Conservation (phyloP, 2,329 filamentous ascomycete genomes). For the Teratosphaeria destructans region DNA sequence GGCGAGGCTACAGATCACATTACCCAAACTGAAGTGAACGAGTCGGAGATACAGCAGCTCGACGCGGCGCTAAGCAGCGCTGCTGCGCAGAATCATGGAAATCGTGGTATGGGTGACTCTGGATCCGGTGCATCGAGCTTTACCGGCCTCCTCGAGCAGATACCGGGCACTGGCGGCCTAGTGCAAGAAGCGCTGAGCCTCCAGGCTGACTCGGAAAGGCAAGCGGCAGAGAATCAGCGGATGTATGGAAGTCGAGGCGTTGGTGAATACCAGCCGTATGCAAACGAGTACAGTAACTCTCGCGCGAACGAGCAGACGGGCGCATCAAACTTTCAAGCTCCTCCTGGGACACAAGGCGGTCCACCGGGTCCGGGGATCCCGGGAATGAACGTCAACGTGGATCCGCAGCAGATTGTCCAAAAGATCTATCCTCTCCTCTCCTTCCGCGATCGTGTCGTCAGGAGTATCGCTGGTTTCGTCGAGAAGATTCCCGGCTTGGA, state of each 20-base stretch:
- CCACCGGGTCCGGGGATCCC: constrained; percentile 45
- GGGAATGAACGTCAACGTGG: constrained; percentile 68
- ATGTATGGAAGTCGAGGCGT: constrained; percentile 6
- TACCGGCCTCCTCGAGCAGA: constrained; percentile 60
- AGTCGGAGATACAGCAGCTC: constrained; percentile 38
- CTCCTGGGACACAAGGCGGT: constrained; percentile 29
- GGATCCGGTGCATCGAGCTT: constrained; percentile 35
- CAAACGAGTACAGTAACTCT: constrained; percentile 19
- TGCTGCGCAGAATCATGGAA: constrained; percentile 15
- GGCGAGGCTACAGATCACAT: constrained; percentile 41
- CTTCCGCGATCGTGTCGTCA: constrained; percentile 90
- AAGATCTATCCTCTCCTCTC: constrained; percentile 90
- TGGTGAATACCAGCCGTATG: constrained; percentile 12
- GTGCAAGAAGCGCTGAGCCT: constrained; percentile 37
- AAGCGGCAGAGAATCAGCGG: constrained; percentile 31
- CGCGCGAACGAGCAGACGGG: constrained; percentile 19
- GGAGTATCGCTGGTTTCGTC: constrained; percentile 72
- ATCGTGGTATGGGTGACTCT: constrained; percentile 20
- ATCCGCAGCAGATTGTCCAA: constrained; percentile 39
- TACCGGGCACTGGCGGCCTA: constrained; percentile 50
- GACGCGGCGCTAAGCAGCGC: constrained; percentile 35
- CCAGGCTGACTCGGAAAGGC: constrained; percentile 38
- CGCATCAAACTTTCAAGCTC: constrained; percentile 22
- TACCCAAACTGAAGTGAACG: constrained; percentile 38
- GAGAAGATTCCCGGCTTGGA: constrained; percentile 88